A percentile compares a stretch with the other conserved stretches of the same genome.
phyloP scores from a whole-genome alignment of 345 rosid genomes.

The Garcia nutans region DNA sequence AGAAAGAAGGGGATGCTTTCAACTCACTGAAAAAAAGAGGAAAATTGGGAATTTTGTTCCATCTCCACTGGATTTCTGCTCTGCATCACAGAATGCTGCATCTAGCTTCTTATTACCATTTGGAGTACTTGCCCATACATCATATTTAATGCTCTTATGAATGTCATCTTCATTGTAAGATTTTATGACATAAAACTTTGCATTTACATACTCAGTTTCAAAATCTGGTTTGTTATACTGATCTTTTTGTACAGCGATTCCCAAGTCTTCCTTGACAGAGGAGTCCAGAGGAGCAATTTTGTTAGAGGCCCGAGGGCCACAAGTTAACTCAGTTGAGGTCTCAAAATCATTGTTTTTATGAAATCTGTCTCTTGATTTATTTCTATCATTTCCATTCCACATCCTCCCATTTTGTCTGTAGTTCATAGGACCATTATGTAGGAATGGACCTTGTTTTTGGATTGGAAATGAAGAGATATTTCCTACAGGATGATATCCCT shows the following conservation, averaged over 20 bases:
- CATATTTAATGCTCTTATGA: slow-evolving; percentile 71
- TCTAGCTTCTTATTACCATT: slow-evolving; percentile 73
- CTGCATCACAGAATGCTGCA: slow-evolving; percentile 57
- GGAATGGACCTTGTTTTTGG: slow-evolving; percentile 40
- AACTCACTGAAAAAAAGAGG: slow-evolving; percentile 71
- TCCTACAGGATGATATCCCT: slow-evolving; percentile 42
- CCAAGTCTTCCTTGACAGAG: slow-evolving; percentile 40
- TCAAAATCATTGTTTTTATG: slow-evolving; percentile 42
- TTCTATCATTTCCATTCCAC: slow-evolving; percentile 46
- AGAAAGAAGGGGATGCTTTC: not conserved
- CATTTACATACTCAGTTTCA: slow-evolving; percentile 47
- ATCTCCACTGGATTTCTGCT: slow-evolving; percentile 40
- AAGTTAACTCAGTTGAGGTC: slow-evolving; percentile 46
- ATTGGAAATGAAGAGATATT: slow-evolving; percentile 34
- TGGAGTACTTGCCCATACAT: slow-evolving; percentile 74
- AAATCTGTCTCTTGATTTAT: slow-evolving; percentile 31
- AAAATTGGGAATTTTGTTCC: slow-evolving; percentile 58
- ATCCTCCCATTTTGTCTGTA: slow-evolving; percentile 40
- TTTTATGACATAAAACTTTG: slow-evolving; percentile 67
- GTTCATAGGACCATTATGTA: slow-evolving; percentile 32
- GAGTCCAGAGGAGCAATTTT: slow-evolving; percentile 42
- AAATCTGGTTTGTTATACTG: slow-evolving; percentile 59
- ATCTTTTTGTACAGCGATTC: slow-evolving; percentile 35
- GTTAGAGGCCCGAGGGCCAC: slow-evolving; percentile 62
- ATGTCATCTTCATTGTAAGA: slow-evolving; percentile 80